Evolutionary conservation across 805 yeast genomes (phyloP).

Genomic region (Metschnikowia koreensis): DNA sequence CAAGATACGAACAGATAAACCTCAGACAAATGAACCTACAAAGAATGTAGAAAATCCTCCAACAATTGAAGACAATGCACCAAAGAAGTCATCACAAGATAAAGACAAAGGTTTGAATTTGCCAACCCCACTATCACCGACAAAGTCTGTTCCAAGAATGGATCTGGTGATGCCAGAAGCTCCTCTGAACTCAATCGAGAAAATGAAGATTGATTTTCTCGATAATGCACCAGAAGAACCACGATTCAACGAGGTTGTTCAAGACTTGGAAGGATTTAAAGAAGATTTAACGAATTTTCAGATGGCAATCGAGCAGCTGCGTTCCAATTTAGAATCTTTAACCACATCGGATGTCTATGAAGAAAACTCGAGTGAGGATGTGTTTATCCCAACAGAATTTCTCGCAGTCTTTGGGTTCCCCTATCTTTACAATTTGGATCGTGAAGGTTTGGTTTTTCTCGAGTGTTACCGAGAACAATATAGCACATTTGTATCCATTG

Average conservation of each 20-base stretch:
- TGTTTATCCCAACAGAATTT: conserved; percentile 4
- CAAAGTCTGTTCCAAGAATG: background rate
- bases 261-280: conserved; percentile 15
- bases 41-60: too few species aligned
- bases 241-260: conserved; percentile 11
- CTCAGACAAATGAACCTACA: background rate
- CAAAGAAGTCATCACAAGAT: too few species aligned
- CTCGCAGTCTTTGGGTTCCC: conserved; percentile 8
- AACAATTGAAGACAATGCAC: too few species aligned
- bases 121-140: background rate
- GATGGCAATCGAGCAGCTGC: conserved; percentile 14
- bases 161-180: background rate
- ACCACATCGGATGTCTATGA: background rate
- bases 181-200: background rate
- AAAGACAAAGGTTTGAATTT: too few species aligned
- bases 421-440: conserved; percentile 11
- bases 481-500: conserved; percentile 18
- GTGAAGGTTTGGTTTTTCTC: conserved; percentile 19
- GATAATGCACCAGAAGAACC: conserved; percentile 4
- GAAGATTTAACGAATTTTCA: conserved; percentile 17
- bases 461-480: conserved; percentile 19
- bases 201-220: conserved; percentile 7
- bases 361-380: background rate
- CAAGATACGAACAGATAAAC: background rate
- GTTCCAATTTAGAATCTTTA: background rate